Conservation (phyloP, 2,329 filamentous ascomycete species). For the Fusarium xylarioides region DNA sequence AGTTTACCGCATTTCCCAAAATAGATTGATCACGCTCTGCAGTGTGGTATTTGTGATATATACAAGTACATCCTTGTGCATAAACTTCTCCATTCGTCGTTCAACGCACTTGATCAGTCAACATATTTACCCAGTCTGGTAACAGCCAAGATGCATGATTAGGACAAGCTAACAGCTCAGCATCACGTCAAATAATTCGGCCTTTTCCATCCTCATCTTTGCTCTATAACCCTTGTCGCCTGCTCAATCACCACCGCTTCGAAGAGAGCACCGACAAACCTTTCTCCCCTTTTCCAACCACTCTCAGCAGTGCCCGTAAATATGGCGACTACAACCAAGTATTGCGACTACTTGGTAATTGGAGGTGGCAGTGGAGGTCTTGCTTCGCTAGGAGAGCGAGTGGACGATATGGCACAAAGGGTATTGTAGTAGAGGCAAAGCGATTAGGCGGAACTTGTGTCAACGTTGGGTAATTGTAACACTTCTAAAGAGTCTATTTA, state of each 20-base stretch:
- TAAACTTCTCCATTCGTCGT: accelerated
- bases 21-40: neutral
- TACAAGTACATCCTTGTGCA: neutral
- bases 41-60: neutral
- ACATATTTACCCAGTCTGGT: neutral
- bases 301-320: accelerated
- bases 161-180: neutral
- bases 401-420: neutral
- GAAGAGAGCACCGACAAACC: neutral
- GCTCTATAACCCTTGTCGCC: neutral
- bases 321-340: neutral
- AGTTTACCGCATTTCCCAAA: neutral
- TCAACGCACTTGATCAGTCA: neutral
- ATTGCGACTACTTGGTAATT: neutral
- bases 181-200: accelerated
- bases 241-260: neutral
- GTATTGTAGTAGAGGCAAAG: neutral
- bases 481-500: accelerated
- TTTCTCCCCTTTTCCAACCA: neutral
- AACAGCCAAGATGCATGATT: neutral
- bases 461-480: neutral
- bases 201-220: neutral
- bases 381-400: neutral
- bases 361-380: neutral
- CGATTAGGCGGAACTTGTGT: neutral